These are phyloP conservation scores for Penicillium herquei DNA, from an alignment of 495 filamentous ascomycete genomes.

Conservation along the genomic window DNA sequence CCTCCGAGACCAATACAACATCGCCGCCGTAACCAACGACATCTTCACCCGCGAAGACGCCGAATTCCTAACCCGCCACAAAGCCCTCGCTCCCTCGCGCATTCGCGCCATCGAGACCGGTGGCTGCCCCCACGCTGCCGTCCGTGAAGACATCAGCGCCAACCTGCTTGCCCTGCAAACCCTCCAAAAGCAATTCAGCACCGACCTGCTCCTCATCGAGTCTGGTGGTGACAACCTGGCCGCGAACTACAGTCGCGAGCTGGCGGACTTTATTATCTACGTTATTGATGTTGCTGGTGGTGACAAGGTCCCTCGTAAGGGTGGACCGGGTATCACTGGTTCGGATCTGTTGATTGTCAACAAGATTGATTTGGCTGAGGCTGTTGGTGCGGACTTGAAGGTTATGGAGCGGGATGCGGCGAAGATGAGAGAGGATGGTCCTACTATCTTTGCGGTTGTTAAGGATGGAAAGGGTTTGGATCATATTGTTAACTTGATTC, in stretches of 20 bases:
- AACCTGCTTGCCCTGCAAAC: constrained; percentile 91
- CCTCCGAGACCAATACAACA: constrained; percentile 72
- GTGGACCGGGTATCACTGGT: constrained; percentile 95
- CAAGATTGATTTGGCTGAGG: constrained; percentile 91
- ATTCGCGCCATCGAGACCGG: constrained; percentile 97
- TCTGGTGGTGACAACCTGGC: constrained; percentile 94
- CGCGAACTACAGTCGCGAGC: constrained; percentile 89
- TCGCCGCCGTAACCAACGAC: constrained; percentile 97
- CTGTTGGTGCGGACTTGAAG: constrained; percentile 82
- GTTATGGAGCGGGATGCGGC: constrained; percentile 96
- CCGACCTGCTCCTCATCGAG: constrained; percentile 85
- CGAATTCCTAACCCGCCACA: constrained; percentile 88
- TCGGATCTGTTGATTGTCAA: constrained; percentile 90
- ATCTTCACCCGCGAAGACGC: constrained; percentile 99
- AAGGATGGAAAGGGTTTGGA: constrained; percentile 85
- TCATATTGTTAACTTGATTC: constrained; percentile 80
- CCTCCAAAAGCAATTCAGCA: constrained; percentile 71
- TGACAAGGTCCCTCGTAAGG: constrained; percentile 95
- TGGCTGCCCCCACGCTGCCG: constrained; percentile 95
- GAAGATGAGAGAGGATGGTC: constrained; percentile 94
- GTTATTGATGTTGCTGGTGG: constrained; percentile 98
- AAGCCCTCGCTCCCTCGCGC: constrained; percentile 74
- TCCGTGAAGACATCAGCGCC: constrained; percentile 92
- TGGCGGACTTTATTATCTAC: constrained; percentile 97
- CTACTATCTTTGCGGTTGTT: constrained; percentile 95